Conservation (phyloP, 1,284 basidiomycete genomes). For the Phellinidium pouzarii region DNA sequence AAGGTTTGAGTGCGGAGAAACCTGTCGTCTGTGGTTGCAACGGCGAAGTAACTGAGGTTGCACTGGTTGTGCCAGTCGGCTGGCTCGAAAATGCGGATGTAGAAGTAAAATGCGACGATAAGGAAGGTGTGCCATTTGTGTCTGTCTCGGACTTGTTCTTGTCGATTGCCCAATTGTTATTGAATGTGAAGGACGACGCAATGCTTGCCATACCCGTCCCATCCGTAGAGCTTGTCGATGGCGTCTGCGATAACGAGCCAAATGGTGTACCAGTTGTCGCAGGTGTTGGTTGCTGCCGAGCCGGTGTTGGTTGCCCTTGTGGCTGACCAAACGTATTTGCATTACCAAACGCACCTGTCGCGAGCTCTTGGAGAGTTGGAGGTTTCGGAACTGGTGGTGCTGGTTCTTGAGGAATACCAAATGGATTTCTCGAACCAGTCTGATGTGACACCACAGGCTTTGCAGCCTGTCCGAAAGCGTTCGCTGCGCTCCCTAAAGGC, state of each 20-base stretch:
- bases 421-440: constrained; percentile 94
- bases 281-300: constrained; percentile 24
- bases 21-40: constrained; percentile 79
- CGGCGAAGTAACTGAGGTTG: constrained; percentile 27
- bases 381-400: constrained; percentile 64
- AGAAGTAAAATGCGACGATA: constrained; percentile 33
- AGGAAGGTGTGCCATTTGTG: constrained; percentile 21
- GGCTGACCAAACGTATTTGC: constrained; percentile 15
- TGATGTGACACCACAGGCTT: constrained; percentile 78
- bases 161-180: constrained; percentile 24
- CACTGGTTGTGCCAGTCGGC: constrained; percentile 38
- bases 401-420: constrained; percentile 64
- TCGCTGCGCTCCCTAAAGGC: constrained; percentile 38
- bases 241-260: constrained; percentile 4
- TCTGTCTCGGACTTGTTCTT: constrained; percentile 25
- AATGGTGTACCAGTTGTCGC: constrained; percentile 6
- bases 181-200: constrained; percentile 61
- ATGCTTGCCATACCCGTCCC: constrained; percentile 46
- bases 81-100: constrained; percentile 37
- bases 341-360: constrained; percentile 39
- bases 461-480: constrained; percentile 36
- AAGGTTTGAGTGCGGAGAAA: constrained; percentile 76
- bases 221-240: constrained; percentile 12
- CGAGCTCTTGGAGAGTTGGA: constrained; percentile 78
- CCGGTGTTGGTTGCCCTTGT: constrained; percentile 29